A percentile compares a stretch with the other conserved stretches of the same genome.
Conservation (phyloP, 2,329 filamentous ascomycete genomes). For the Mycosphaerella arachidis region DNA sequence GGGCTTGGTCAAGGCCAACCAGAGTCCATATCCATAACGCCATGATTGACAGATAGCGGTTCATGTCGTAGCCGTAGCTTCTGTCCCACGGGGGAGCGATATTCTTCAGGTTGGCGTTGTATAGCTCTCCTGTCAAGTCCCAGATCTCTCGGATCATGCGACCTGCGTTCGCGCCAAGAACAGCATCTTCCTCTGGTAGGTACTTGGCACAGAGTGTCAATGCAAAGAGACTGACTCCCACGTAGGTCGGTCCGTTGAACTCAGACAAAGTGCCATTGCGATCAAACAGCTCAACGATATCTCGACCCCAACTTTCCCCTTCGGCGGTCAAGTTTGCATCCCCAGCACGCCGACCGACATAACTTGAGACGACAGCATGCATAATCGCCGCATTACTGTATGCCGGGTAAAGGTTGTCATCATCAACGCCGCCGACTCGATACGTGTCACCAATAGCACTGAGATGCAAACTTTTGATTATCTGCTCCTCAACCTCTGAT, state of each 20-base stretch:
- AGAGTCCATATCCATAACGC: conserved; percentile 57
- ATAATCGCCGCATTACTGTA: conserved; percentile 60
- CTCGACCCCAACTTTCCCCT: conserved; percentile 53
- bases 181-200: conserved; percentile 45
- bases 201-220: conserved; percentile 59
- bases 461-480: conserved; percentile 53
- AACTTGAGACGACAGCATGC: conserved; percentile 58
- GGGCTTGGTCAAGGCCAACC: conserved; percentile 45
- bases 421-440: conserved; percentile 55
- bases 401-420: conserved; percentile 59
- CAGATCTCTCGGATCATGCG: conserved; percentile 55
- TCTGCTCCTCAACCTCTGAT: conserved; percentile 37
- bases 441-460: conserved; percentile 57
- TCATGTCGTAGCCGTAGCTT: conserved; percentile 61
- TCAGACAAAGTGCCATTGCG: conserved; percentile 55
- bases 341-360: conserved; percentile 52
- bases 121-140: conserved; percentile 47
- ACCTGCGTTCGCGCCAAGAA: conserved; percentile 51
- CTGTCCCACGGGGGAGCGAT: conserved; percentile 63
- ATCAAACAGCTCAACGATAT: conserved; percentile 55
- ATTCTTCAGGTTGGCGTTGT: conserved; percentile 57
- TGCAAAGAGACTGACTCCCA: conserved; percentile 57
- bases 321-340: conserved; percentile 57
- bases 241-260: conserved; percentile 61
- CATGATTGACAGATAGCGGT: conserved; percentile 56